These are phyloP conservation scores for Metschnikowia dekortorum DNA, from an alignment of 805 yeast genomes.

Conservation along the genomic window DNA sequence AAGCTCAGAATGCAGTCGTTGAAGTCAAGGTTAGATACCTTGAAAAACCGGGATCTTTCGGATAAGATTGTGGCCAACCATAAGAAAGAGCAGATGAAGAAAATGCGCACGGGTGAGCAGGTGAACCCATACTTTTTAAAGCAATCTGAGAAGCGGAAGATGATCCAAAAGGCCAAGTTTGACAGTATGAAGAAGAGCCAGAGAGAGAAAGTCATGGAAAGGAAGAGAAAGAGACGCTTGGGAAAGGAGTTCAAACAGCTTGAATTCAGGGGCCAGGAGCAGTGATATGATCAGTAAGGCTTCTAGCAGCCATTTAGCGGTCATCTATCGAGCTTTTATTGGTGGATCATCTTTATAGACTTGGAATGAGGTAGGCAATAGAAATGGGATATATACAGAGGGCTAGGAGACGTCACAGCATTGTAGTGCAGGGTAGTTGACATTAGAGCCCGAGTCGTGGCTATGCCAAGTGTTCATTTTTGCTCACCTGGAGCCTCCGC, in stretches of 20 bases:
- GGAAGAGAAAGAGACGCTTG: conserved; percentile 79
- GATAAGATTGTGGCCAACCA: conserved; percentile 58
- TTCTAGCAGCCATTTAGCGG: background rate
- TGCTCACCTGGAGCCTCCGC: background rate
- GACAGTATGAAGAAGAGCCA: conserved; percentile 67
- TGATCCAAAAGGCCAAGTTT: conserved; percentile 73
- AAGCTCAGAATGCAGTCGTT: conserved; percentile 58
- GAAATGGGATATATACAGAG: conserved; percentile 4
- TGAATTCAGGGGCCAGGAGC: conserved; percentile 26
- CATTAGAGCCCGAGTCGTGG: conserved; percentile 1
- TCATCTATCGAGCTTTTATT: conserved; percentile 1
- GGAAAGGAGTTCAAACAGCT: conserved; percentile 70
- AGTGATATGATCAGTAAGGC: background rate
- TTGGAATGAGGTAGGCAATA: conserved; percentile 2
- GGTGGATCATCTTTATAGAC: background rate
- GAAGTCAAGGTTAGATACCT: conserved; percentile 60
- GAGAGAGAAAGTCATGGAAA: conserved; percentile 77
- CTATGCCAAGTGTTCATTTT: conserved; percentile 1
- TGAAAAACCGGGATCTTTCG: conserved; percentile 74
- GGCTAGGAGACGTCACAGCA: background rate
- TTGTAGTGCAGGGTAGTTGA: background rate
- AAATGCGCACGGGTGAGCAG: conserved; percentile 46
- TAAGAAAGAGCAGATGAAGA: conserved; percentile 46
- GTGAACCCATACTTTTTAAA: conserved; percentile 56
- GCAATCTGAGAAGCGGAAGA: conserved; percentile 65